Base-by-base conservation (phyloP, 257 asterid species). In the Craterostigma plantagineum region DNA sequence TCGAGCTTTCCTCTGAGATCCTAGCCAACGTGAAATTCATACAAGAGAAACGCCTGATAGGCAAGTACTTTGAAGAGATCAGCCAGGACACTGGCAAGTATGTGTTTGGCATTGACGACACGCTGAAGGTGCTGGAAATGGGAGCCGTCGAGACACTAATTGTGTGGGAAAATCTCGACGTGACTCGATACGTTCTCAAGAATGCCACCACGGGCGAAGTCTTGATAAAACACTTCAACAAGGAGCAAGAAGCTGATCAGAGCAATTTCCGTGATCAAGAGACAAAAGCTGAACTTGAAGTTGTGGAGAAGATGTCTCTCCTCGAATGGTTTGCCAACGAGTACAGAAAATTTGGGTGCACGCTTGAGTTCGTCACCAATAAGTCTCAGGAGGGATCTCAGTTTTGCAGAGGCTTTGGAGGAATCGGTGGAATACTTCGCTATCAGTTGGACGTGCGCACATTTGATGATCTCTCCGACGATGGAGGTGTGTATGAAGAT, bases 281-380 rank as follows among this genome's bases (percentile, higher is more conserved):
- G 14, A 53, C 73, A 2, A 67, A 64, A 43, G 67, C 69, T 3
- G 76, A 68, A 27, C 27, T 72, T 63, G 81, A 72, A 56, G 64
- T 72, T 54, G 66, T 62, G 47, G 74, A 68, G 0, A 72, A 68
- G 56, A n/a, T 50, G 16, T 54, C 76, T 0, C 55, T 72, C 49
- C 81, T 72, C 1, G 81, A 72, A 45, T 72, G 81, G 81, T 68
- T 72, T 53, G 81, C 81, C 2, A 62, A 65, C 38, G 81, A 72
- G 53, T 72, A 72, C 18, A 59, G 41, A 17, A 53, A 60, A 14
- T 72, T 72, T 51, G 81, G 81, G n/a, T 72, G 81, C 56, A 54
- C 69, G 0, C 66, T 72, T 7, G 77, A 68, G 64, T 65, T 72
- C 43, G 81, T 68, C 11, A 72, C 81, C 16, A 72, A 72, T 49